These are phyloP conservation scores for Casuarina equisetifolia DNA, from an alignment of 306 rosid genomes.

Conservation along the genomic window DNA sequence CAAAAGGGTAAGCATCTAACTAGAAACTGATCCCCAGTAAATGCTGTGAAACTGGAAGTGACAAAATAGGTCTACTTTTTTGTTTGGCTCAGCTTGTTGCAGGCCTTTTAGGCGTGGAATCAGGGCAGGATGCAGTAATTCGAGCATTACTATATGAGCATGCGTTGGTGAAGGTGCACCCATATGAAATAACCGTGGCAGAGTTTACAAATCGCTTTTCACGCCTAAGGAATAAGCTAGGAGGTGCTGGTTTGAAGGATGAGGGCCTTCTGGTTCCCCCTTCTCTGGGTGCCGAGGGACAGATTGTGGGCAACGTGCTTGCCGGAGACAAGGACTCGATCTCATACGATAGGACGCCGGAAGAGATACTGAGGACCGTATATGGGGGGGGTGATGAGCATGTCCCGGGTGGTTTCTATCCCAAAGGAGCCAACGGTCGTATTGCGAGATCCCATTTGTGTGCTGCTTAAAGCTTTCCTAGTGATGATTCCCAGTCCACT, in stretches of 20 bases:
- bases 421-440: slow-evolving; percentile 60
- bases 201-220: slow-evolving; percentile 71
- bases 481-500: not conserved
- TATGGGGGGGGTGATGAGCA: slow-evolving; percentile 60
- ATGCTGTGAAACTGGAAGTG: not conserved
- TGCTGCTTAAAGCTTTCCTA: not conserved
- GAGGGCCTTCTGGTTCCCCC: slow-evolving; percentile 63
- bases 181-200: slow-evolving; percentile 54
- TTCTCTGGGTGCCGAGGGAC: slow-evolving; percentile 47
- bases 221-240: slow-evolving; percentile 52
- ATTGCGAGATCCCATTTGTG: slow-evolving; percentile 50
- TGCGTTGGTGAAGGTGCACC: slow-evolving; percentile 15
- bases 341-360: slow-evolving; percentile 54
- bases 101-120: slow-evolving; percentile 71
- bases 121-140: slow-evolving; percentile 83
- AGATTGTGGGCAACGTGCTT: slow-evolving; percentile 49
- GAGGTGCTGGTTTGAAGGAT: slow-evolving; percentile 57
- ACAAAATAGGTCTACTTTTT: not conserved
- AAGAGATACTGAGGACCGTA: slow-evolving; percentile 69
- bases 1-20: slow-evolving; percentile 33
- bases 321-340: slow-evolving; percentile 52
- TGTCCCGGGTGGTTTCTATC: slow-evolving; percentile 76
- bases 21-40: not conserved
- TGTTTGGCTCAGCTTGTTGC: slow-evolving; percentile 54
- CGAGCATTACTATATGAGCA: slow-evolving; percentile 52